Conservation (phyloP, 805 yeast species). For the Starmerella stigmatis region DNA sequence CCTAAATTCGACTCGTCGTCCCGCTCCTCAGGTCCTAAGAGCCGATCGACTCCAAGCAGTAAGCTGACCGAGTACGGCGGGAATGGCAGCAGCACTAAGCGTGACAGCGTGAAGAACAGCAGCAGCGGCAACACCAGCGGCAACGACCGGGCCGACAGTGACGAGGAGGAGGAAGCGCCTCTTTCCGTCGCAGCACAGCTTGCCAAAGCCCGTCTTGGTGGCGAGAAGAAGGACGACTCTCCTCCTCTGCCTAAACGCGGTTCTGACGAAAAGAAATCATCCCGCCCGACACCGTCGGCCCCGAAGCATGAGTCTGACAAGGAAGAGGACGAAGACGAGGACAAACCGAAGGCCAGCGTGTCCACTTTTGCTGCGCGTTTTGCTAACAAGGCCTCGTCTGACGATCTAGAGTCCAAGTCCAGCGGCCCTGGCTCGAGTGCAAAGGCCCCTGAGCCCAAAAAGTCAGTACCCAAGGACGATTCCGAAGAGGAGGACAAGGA, state of each 20-base stretch:
- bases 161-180: constrained; percentile 13
- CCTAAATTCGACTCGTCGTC: constrained; percentile 20
- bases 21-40: too few relatives aligned
- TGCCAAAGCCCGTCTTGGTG: constrained; percentile 15
- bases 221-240: constrained; percentile 1
- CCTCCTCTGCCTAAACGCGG: constrained; percentile 2
- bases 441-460: constrained; percentile 3
- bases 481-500: background rate
- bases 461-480: too few relatives aligned
- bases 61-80: too few relatives aligned
- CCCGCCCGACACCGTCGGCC: too few relatives aligned
- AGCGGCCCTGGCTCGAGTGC: background rate
- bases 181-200: constrained; percentile 21
- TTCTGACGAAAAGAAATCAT: background rate
- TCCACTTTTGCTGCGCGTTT: constrained; percentile 20
- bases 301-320: background rate
- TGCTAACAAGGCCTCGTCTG: constrained; percentile 13
- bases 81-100: too few relatives aligned
- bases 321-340: background rate
- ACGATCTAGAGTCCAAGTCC: background rate
- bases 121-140: background rate
- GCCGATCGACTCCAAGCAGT: too few relatives aligned
- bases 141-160: too few relatives aligned
- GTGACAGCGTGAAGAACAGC: too few relatives aligned
- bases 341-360: constrained; percentile 11